Conservation (phyloP, 495 filamentous ascomycete genomes). For the Jackrogersella multiformis region DNA sequence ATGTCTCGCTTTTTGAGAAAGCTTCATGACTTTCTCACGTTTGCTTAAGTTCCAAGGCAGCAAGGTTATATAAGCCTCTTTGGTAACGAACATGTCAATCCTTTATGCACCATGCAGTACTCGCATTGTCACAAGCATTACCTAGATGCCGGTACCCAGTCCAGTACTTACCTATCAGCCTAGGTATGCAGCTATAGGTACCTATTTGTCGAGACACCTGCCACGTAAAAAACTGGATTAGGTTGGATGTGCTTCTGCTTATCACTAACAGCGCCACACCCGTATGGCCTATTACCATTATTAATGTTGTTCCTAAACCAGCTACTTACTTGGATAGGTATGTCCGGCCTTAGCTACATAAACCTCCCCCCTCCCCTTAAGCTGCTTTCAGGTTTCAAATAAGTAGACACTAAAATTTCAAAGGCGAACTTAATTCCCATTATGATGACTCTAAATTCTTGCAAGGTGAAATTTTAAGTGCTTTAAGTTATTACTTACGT, state of each 20-base stretch:
- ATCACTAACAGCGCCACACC: slow-evolving; percentile 27
- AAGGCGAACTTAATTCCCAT: slow-evolving; percentile 4
- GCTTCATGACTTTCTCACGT: background rate
- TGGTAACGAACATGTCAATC: slow-evolving; percentile 28
- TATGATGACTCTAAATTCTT: background rate
- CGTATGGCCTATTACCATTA: background rate
- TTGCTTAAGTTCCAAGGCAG: background rate
- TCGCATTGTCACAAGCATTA: slow-evolving; percentile 33
- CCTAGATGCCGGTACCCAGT: slow-evolving; percentile 10
- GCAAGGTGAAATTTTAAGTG: background rate
- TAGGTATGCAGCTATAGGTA: too few species aligned
- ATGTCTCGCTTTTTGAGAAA: background rate
- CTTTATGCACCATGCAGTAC: slow-evolving; percentile 31
- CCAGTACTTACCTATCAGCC: slow-evolving; percentile 19
- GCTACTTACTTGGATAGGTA: background rate
- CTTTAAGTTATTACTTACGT: background rate
- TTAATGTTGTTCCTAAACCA: slow-evolving; percentile 7
- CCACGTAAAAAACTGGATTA: slow-evolving; percentile 27
- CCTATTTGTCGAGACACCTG: slow-evolving; percentile 6
- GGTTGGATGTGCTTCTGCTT: slow-evolving; percentile 26
- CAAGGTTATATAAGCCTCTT: too few species aligned
- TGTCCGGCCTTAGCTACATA: background rate
- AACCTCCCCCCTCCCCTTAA: too few species aligned
- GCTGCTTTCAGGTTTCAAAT: background rate
- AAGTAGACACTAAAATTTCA: background rate